Evolutionary conservation across 164 flowering plant genomes (phyloP).

Genomic region (Liriodendron chinense): DNA sequence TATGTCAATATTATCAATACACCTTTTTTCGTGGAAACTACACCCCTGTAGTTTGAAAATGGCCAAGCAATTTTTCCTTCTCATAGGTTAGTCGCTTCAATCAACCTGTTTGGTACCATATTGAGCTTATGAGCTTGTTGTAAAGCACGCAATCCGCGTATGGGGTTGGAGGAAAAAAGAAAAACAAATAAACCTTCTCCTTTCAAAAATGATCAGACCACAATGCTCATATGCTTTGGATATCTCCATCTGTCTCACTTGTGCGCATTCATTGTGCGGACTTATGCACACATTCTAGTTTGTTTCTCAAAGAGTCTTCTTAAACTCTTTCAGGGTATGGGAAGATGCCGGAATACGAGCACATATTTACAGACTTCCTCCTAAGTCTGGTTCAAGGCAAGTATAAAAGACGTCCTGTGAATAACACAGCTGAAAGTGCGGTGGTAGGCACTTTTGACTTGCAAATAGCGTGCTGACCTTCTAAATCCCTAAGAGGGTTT

Average conservation of each 20-base stretch:
- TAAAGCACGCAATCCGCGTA: no score
- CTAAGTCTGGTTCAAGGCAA: constrained; percentile 52
- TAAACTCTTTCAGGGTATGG: constrained; percentile 54
- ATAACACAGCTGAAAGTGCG: constrained; percentile 10
- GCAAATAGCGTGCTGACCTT: neutral
- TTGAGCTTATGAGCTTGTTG: no score
- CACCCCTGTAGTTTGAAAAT: no score
- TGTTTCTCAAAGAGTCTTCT: constrained; percentile 7
- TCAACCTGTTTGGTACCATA: no score
- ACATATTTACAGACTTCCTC: constrained; percentile 82
- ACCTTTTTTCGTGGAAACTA: no score
- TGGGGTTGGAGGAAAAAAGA: no score
- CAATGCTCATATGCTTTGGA: neutral
- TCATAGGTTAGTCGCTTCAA: no score
- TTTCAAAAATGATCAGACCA: neutral
- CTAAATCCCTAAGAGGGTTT: neutral
- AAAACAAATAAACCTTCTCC: no score
- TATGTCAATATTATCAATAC: no score
- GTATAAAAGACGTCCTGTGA: constrained; percentile 33
- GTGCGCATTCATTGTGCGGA: neutral
- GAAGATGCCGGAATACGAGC: constrained; percentile 87
- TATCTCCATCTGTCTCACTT: neutral
- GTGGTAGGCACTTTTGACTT: neutral
- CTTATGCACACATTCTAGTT: neutral
- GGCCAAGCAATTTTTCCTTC: no score